A percentile compares a stretch with the other conserved stretches of the same genome.
Conservation (phyloP, 305 asterid genomes). For the Fraxinus floribunda region DNA sequence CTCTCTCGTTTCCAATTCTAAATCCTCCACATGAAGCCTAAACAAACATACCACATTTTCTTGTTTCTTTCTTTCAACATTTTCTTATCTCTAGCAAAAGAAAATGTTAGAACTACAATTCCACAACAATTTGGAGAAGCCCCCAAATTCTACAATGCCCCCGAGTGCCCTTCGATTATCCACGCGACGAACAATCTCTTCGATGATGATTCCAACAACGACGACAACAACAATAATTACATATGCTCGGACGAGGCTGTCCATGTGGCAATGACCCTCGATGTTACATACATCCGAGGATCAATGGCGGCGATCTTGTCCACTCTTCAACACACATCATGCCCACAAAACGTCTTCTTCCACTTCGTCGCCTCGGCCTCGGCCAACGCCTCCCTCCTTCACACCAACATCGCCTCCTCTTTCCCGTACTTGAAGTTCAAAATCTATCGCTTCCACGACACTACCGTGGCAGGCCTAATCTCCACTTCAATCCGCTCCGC, state of each 20-base stretch:
- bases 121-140: conserved; percentile 69
- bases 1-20: conserved; percentile 16
- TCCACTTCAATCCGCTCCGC: conserved; percentile 57
- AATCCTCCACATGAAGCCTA: conserved; percentile 33
- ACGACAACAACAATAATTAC: background rate
- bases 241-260: conserved; percentile 37
- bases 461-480: conserved; percentile 40
- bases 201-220: background rate
- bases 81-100: conserved; percentile 22
- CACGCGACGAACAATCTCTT: background rate
- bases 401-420: conserved; percentile 32
- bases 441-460: conserved; percentile 36
- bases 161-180: conserved; percentile 45
- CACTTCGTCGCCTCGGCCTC: conserved; percentile 47
- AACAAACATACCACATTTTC: background rate
- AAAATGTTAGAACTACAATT: conserved; percentile 17
- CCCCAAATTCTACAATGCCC: conserved; percentile 79
- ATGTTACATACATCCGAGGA: conserved; percentile 47
- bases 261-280: conserved; percentile 58
- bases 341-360: conserved; percentile 44
- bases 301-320: conserved; percentile 58
- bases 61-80: conserved; percentile 30
- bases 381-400: conserved; percentile 36
- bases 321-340: conserved; percentile 47
- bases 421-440: conserved; percentile 49